Evolutionary conservation across 495 filamentous ascomycete species (phyloP), one percentile per base, ranked within the genome.

Genomic region (Aspergillus saccharolyticus): DNA sequence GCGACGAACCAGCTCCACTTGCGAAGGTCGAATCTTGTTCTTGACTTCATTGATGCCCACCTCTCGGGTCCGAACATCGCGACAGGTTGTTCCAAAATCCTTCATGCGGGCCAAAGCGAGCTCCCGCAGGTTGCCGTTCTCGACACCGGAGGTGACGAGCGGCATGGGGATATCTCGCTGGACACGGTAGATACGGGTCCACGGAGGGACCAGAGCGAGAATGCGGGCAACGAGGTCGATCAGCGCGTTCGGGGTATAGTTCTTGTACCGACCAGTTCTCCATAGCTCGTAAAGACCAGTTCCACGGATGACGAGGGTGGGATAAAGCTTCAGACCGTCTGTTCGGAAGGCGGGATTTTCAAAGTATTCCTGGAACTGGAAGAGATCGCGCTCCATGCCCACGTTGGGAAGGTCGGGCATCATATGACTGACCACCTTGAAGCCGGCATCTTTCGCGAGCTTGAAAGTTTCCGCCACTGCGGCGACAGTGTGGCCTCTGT

Each of bases 161-260:
- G 94, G 94, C 94, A 98, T 98, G 20, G 94, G 94, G 55, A 98
- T 98, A 74, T 98, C 94, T 64, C 94, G 87, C 72, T 98, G 94
- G 12, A 98, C 95, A 44, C 94, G 89, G 75, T 98, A 98, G 71
- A 98, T 98, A 60, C 94, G 85, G 9, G 94, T 98, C 94, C 94
- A 98, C 20, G 94, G 94, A 3, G 94, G 94, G 0, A 98, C 86
- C 15, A 98, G 82, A 0, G 94, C 94, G 51, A 98, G 76, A 48
- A 98, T 98, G 9, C 95, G 85, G 19, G 94, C 94, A 0, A 98
- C 95, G 0, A 98, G 80, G 67, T 98, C 94, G 55, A 98, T 88
- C 20, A 98, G 82, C 3, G 89, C 91, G 66, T 98, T 98, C 9
- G 94, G 94, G 0, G 93, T 98, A 72, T 98, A 98, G 70, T 97